These are phyloP conservation scores for Echinochloa phyllopogon DNA, from an alignment of 176 grass and related monocot genomes.

Conservation along the genomic window DNA sequence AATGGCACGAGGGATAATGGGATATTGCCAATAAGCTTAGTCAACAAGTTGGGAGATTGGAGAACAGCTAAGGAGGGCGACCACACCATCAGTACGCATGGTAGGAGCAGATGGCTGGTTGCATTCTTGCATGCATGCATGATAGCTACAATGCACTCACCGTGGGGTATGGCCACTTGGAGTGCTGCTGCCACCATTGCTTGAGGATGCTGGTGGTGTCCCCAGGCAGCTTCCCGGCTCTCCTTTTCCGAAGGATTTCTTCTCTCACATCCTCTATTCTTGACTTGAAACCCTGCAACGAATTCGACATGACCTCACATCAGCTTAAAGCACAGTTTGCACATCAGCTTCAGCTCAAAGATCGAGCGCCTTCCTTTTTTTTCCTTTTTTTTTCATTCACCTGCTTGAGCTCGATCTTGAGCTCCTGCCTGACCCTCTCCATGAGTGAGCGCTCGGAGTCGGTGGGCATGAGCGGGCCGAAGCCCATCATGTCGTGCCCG, in stretches of 20 bases:
- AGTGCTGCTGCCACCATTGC: conserved; percentile 99
- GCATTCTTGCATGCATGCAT: conserved; percentile 44
- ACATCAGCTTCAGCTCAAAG: neutral
- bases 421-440: conserved; percentile 96
- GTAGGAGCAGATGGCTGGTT: conserved; percentile 45
- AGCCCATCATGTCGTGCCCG: conserved; percentile 93
- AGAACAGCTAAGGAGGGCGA: conserved; percentile 43
- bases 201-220: conserved; percentile 96
- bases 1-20: conserved; percentile 4
- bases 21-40: conserved; percentile 31
- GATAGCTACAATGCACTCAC: conserved; percentile 67
- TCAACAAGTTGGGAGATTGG: conserved; percentile 26
- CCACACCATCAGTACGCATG: neutral
- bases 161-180: conserved; percentile 99
- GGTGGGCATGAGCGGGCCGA: conserved; percentile 88
- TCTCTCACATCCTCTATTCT: conserved; percentile 97
- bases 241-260: conserved; percentile 94
- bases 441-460: conserved; percentile 94
- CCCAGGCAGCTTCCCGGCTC: conserved; percentile 97
- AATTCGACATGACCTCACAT: neutral
- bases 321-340: neutral
- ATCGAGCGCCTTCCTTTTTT: neutral
- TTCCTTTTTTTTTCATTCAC: neutral
- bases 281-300: conserved; percentile 86
- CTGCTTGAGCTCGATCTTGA: conserved; percentile 97